Evolutionary conservation across 306 rosid species (phyloP).

Genomic region (Luffa acutangula): DNA sequence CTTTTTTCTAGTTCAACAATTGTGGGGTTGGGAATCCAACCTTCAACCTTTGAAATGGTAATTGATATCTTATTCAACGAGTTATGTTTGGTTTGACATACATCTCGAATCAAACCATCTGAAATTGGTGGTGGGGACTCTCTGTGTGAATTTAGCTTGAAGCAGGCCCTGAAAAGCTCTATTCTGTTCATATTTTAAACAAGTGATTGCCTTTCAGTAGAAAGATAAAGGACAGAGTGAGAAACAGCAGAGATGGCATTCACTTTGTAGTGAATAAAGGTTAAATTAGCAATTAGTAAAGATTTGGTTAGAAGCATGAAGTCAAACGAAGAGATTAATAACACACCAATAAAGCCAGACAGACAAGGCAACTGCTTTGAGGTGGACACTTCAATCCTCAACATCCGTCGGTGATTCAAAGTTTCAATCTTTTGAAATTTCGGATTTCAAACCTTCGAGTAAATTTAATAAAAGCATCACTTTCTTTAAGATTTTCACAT

Average conservation of each 20-base stretch:
- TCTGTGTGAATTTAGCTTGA: neutral
- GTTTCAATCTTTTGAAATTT: neutral
- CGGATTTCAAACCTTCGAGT: neutral
- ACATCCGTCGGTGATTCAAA: neutral
- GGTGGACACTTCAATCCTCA: neutral
- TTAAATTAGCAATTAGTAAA: neutral
- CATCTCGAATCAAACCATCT: neutral
- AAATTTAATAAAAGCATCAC: neutral
- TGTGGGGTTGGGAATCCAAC: too few relatives aligned
- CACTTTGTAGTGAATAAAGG: neutral
- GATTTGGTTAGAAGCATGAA: neutral
- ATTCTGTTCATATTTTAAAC: neutral
- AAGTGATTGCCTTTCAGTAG: neutral
- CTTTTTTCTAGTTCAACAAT: too few relatives aligned
- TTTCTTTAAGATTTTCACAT: neutral
- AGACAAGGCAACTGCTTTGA: neutral
- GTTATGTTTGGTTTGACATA: too few relatives aligned
- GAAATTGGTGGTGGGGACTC: neutral
- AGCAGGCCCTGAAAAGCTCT: neutral
- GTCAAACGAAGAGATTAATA: neutral
- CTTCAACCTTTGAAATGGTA: too few relatives aligned
- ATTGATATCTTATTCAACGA: too few relatives aligned
- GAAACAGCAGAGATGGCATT: neutral
- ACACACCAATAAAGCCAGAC: neutral
- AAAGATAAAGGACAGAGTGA: slow-evolving; percentile 1